phyloP scores from a whole-genome alignment of 331 rosid genomes.

The Quercus lobata region DNA sequence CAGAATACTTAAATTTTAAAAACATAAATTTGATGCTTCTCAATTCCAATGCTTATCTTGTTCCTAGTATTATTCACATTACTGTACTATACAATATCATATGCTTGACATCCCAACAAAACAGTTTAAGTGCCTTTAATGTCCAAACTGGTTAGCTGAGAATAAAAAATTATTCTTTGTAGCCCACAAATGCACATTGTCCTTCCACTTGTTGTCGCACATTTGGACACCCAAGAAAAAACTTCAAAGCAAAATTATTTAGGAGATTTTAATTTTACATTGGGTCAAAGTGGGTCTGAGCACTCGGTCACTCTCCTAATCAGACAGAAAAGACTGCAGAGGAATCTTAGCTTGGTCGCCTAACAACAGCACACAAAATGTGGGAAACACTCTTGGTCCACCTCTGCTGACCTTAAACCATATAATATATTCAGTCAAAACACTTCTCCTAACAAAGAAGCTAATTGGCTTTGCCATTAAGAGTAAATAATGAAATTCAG shows the following conservation, averaged over 20 bases:
- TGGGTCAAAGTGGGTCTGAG: constrained; percentile 42
- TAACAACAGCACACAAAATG: constrained; percentile 37
- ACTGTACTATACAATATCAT: too few relatives aligned
- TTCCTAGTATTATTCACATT: too few relatives aligned
- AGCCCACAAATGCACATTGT: neutral
- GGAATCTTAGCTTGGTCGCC: constrained; percentile 31
- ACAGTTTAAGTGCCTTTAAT: too few relatives aligned
- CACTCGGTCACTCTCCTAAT: constrained; percentile 41
- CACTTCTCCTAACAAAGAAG: constrained; percentile 22
- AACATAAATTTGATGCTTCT: too few relatives aligned
- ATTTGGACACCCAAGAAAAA: constrained; percentile 16
- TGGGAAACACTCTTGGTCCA: constrained; percentile 71
- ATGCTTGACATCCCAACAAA: too few relatives aligned
- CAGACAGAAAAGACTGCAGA: constrained; percentile 42
- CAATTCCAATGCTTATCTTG: too few relatives aligned
- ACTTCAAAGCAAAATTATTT: constrained; percentile 31
- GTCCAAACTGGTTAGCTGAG: too few relatives aligned
- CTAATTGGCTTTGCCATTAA: constrained; percentile 23
- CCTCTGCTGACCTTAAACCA: constrained; percentile 47
- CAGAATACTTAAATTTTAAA: too few relatives aligned
- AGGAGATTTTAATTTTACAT: constrained; percentile 27
- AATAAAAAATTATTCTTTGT: neutral
- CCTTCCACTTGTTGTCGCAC: constrained; percentile 19
- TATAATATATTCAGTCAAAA: constrained; percentile 46
- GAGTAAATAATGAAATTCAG: constrained; percentile 5